Base-by-base conservation (phyloP, 306 rosid genomes). In the Begonia loranthoides region DNA sequence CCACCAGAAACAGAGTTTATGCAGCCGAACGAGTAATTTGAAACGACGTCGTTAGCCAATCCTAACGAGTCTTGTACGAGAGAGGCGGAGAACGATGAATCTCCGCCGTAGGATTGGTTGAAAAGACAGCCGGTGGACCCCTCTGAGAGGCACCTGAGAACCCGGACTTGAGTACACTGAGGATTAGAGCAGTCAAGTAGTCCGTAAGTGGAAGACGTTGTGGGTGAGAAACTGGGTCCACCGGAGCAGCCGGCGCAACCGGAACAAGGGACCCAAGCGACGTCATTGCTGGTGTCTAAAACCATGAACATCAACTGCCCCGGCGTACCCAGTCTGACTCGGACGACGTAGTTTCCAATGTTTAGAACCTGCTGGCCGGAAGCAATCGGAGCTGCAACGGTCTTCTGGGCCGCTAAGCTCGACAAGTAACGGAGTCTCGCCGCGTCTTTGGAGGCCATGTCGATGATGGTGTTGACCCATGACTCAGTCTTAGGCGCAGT, bases 61-160 rank as follows among this genome's bases (percentile, higher is more conserved):
- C 45, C 49, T 5, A 90, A 59, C 0, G 83, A 67, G 52, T 90
- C 97, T 48, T 72, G 79, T 1, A 83, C 76, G 0, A 90, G 78
- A 0, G 72, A 68, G 3, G 95, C 95, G 0, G 95, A 70, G 65
- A 85, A 82, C 0, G 90, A 63, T 4, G 97, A 89, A 28, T 43
- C 95, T 1, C 80, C 84, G 13, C 95, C 97, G 47, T 82, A 85
- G 9, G 97, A 51, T 58, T 78, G 87, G 75, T 90, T 90, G 58
- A 84, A 90, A 2, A 67, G 57, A 53, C 97, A 90, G 0, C 60
- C 47, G 12, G 41, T 47, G 21, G 76, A 1, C 8, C 79, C 89
- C 0, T 75, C 60, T 14, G 69, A 21, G 0, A 76, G 76, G 62
- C 97, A 89, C 0, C 89, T 73, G n/a, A 79, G 72, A 1, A 95